A percentile compares a stretch with the other conserved stretches of the same genome.
These are phyloP conservation scores for Xenoacremonium recifei DNA, from an alignment of 2,329 filamentous ascomycete species.

Conservation along the genomic window DNA sequence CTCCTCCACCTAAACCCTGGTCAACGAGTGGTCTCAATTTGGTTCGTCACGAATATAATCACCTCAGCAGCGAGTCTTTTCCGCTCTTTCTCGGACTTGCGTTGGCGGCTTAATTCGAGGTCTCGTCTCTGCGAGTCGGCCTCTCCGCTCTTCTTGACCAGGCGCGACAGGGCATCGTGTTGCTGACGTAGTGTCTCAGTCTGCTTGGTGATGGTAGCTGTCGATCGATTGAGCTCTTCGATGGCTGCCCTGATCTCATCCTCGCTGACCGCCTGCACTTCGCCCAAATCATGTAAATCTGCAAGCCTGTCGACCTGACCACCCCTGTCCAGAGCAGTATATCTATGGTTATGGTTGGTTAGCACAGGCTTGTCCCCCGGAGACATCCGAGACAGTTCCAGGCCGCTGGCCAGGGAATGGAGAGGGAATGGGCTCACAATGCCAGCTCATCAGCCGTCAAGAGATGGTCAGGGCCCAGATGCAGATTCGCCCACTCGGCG, in stretches of 20 bases:
- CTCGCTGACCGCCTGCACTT: slow-evolving; percentile 53
- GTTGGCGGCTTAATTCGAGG: slow-evolving; percentile 26
- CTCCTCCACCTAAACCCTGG: slow-evolving; percentile 42
- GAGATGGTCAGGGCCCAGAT: slow-evolving; percentile 50
- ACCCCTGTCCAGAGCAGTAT: slow-evolving; percentile 45
- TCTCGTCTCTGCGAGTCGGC: slow-evolving; percentile 27
- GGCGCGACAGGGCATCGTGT: slow-evolving; percentile 55
- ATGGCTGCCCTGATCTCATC: slow-evolving; percentile 61
- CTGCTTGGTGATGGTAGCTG: slow-evolving; percentile 62
- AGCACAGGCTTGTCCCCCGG: not conserved
- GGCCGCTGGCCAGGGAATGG: too few species aligned
- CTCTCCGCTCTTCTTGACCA: slow-evolving; percentile 42
- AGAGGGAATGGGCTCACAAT: slow-evolving; percentile 41
- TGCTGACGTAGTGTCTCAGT: slow-evolving; percentile 61
- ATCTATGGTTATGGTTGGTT: slow-evolving; percentile 35
- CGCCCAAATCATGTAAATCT: slow-evolving; percentile 43
- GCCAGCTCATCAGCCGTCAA: slow-evolving; percentile 53
- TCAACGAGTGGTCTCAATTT: not conserved
- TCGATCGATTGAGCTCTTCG: slow-evolving; percentile 62
- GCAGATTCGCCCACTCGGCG: slow-evolving; percentile 47
- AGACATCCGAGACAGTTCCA: slow-evolving; percentile 7
- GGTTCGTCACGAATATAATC: slow-evolving; percentile 6
- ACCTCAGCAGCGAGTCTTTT: slow-evolving; percentile 44
- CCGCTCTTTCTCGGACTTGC: slow-evolving; percentile 35
- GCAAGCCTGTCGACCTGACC: slow-evolving; percentile 48